A percentile compares a stretch with the other conserved stretches of the same genome.
phyloP scores from a whole-genome alignment of 441 rosid genomes.

The Euphorbia schlechtendalii region DNA sequence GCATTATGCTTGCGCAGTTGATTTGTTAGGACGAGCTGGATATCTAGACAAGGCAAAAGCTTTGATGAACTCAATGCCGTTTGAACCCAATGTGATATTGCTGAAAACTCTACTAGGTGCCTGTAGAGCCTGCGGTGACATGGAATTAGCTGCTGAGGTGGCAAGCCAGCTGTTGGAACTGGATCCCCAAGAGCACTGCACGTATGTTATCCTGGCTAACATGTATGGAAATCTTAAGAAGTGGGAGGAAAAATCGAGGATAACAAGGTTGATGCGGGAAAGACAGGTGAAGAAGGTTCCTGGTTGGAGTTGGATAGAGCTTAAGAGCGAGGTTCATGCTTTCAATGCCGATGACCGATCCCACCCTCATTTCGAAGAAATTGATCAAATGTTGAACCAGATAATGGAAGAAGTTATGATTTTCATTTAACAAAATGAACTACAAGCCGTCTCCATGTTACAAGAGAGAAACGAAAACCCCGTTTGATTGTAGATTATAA shows the following conservation, averaged over 20 bases:
- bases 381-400: constrained; percentile 37
- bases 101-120: constrained; percentile 65
- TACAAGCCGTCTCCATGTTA: not conserved
- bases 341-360: constrained; percentile 60
- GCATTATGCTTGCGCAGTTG: constrained; percentile 71
- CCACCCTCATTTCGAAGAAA: constrained; percentile 37
- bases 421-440: not conserved
- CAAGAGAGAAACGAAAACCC: not conserved
- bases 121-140: constrained; percentile 58
- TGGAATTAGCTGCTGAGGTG: constrained; percentile 54
- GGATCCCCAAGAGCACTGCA: constrained; percentile 70
- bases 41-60: constrained; percentile 41
- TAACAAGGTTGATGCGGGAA: constrained; percentile 60
- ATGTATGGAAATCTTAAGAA: constrained; percentile 52
- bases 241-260: constrained; percentile 56
- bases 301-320: constrained; percentile 86
- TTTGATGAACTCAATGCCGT: constrained; percentile 58
- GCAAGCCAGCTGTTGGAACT: constrained; percentile 49
- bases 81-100: constrained; percentile 58
- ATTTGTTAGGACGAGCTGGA: constrained; percentile 71
- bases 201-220: constrained; percentile 51
- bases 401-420: constrained; percentile 39
- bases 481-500: too few species aligned
- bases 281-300: constrained; percentile 69
- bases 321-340: constrained; percentile 45